Conservation (phyloP, 495 filamentous ascomycete genomes). For the Recurvomyces mirabilis region DNA sequence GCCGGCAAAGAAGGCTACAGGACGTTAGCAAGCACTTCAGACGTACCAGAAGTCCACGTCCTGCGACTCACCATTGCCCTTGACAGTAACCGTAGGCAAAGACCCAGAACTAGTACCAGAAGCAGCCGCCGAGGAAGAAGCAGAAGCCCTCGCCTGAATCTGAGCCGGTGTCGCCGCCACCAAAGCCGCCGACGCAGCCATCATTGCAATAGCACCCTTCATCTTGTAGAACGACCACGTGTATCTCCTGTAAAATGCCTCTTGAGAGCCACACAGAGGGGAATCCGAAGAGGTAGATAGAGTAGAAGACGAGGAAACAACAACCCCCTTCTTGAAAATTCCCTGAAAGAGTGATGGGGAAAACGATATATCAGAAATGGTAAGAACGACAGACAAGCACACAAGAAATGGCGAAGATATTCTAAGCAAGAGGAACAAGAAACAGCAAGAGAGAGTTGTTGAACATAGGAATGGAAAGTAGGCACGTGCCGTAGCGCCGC, state of each 20-base stretch:
- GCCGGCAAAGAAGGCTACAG: conserved; percentile 76
- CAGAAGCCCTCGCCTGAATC: conserved; percentile 16
- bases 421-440: too few relatives aligned
- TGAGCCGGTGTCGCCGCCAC: conserved; percentile 20
- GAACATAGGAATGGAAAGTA: too few relatives aligned
- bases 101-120: conserved; percentile 14
- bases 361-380: neutral
- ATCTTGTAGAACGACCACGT: conserved; percentile 21
- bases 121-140: neutral
- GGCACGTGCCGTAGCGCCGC: too few relatives aligned
- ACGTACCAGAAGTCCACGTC: too few relatives aligned
- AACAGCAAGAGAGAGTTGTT: too few relatives aligned
- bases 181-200: conserved; percentile 23
- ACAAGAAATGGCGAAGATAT: too few relatives aligned
- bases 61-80: conserved; percentile 34
- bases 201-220: conserved; percentile 24
- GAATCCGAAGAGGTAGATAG: neutral
- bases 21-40: conserved; percentile 20
- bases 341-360: neutral
- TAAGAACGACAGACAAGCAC: too few relatives aligned
- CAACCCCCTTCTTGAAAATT: neutral
- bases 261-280: neutral
- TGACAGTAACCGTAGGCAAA: conserved; percentile 34
- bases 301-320: too few relatives aligned
- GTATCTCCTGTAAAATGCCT: neutral